Evolutionary conservation across 164 flowering plant genomes (phyloP).

Genomic region (Berberis vulgaris): DNA sequence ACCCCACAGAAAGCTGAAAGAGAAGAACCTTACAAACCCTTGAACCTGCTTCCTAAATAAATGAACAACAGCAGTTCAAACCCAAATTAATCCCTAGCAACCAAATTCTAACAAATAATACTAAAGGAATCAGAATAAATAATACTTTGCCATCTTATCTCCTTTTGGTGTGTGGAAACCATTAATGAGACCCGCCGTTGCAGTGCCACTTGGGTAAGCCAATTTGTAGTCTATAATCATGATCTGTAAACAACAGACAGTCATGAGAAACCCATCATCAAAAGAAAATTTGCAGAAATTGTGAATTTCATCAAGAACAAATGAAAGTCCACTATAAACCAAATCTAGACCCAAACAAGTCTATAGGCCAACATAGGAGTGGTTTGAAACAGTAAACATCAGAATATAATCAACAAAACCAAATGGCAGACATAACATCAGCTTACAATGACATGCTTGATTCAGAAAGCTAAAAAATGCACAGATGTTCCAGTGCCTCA

Average conservation of each 20-base stretch:
- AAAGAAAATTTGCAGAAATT: not conserved
- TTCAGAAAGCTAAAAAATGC: too few relatives aligned
- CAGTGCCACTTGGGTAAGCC: constrained; percentile 80
- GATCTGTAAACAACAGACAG: constrained; percentile 30
- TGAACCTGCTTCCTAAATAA: constrained; percentile 41
- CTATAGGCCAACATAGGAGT: too few relatives aligned
- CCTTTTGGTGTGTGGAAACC: constrained; percentile 70
- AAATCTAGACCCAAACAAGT: too few relatives aligned
- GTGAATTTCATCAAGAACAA: too few relatives aligned
- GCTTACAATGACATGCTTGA: too few relatives aligned
- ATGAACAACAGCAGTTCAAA: not conserved
- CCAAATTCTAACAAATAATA: not conserved
- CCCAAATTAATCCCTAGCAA: not conserved
- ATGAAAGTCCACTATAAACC: too few relatives aligned
- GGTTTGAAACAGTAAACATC: too few relatives aligned
- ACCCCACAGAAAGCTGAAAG: constrained; percentile 27
- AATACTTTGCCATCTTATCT: constrained; percentile 65
- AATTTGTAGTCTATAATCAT: constrained; percentile 80
- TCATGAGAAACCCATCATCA: not conserved
- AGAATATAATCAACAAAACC: too few relatives aligned
- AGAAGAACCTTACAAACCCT: constrained; percentile 24
- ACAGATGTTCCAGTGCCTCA: too few relatives aligned
- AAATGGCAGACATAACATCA: too few relatives aligned
- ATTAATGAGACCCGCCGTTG: constrained; percentile 89
- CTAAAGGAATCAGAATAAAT: not conserved